Evolutionary conservation across 306 rosid genomes (phyloP), one percentile per base, ranked within the genome.

Genomic region (Datisca glomerata): DNA sequence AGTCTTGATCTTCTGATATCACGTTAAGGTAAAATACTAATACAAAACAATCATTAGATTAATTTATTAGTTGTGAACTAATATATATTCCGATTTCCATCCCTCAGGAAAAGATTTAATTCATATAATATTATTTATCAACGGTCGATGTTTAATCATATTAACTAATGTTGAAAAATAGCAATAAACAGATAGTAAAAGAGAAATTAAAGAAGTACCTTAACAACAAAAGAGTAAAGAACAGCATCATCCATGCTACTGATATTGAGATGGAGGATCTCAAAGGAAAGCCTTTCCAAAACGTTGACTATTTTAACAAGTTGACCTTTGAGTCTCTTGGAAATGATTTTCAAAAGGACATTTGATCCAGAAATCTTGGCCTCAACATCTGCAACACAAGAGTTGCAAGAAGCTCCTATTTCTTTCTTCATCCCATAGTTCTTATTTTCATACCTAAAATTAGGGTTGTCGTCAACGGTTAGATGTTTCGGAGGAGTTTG

Each of bases 191-290:
- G 19, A 37, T 37, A 37, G 19, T 37, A 12, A 9, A 6, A 16
- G 42, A 7, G 45, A 18, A 51, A 2, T 2, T 20, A 4, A 14
- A 5, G 4, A 1, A 33, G 23, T 72, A 89, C 98, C 98, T 89
- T 77, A 55, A 89, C 64, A 22, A 89, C 79, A 52, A 84, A 80
- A 27, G 87, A 81, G 70, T 75, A 84, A 0, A 89, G 71, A 55
- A 84, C 93, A 1, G 86, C 70, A 56, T 80, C 84, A 28, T 84
- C 91, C 93, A 89, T 84, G 86, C 81, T 84, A 43, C 84, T 84
- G 68, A 84, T 78, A 33, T 78, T 84, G 7, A 89, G 75, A 64
- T 84, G 93, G 71, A 89, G 93, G 27, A 89, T 89, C 64, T 84
- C 86, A 53, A 89, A 78, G 0, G 93, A 75, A 47, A 73, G 78